Evolutionary conservation across 1,139 yeast genomes (phyloP), one percentile per base, ranked within the genome.

Genomic region (Sugiyamaella novakii): DNA sequence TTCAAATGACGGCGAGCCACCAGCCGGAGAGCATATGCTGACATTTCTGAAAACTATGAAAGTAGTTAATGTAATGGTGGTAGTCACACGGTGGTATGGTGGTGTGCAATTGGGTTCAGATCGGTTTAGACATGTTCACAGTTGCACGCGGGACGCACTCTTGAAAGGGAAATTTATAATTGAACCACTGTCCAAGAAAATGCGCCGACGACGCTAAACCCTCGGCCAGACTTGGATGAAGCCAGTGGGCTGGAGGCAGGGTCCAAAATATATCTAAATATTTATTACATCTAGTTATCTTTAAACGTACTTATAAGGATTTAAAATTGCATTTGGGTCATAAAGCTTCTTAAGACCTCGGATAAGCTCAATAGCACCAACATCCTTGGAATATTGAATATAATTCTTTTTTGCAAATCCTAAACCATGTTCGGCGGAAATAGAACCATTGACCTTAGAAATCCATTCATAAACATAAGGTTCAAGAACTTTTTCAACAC

Each of bases 391-490:
- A 72, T 91, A 91, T 8, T 84, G 84, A 58, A 91, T 78, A 67
- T 86, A 92, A 64, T 86, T 84, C 60, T 85, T 87, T 83, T 92
- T 92, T 64, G 91, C 96, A 78, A 92, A 87, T 0, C 98, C 98
- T 54, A 92, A 76, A 3, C 98, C 98, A 67, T 92, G 98, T 69
- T 92, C 98, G 36, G 98, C 98, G 53, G 95, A 85, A 46, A 92
- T 84, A 1, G 97, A 88, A 25, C 98, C 98, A 36, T 81, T 71
- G 53, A 77, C 77, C 54, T 83, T 78, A 48, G 79, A 76, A 54
- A 92, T 86, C 86, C 92, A 89, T 71, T 92, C 95, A 63, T 88
- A 92, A 24, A 92, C 92, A 70, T 84, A 91, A 35, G 98, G 98
- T 69, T 92, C 98, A 55, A 92, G 76, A 1, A 77, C 79, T 49